Percentiles rank a stretch among this genome's conserved stretches.
phyloP scores from a whole-genome alignment of 2,329 filamentous ascomycete genomes.

The Fusarium globosum region DNA sequence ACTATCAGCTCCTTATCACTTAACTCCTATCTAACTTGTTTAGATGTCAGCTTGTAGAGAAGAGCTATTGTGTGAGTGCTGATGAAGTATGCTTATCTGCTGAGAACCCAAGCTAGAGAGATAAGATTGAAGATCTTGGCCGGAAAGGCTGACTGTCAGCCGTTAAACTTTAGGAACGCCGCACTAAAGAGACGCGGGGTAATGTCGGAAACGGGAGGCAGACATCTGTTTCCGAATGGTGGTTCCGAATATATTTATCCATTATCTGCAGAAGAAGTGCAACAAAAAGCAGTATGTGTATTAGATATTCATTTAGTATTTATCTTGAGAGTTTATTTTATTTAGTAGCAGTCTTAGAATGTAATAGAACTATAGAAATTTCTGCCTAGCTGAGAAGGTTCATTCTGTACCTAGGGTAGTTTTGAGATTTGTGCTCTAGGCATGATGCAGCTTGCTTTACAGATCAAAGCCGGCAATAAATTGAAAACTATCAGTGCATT shows the following conservation, averaged over 20 bases:
- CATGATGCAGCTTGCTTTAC: rapidly evolving
- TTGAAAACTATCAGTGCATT: rapidly evolving
- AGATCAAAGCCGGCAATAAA: rapidly evolving
- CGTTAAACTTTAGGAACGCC: rapidly evolving
- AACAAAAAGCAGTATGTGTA: rapidly evolving
- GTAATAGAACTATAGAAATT: rapidly evolving
- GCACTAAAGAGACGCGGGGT: background rate
- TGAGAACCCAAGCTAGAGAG: background rate
- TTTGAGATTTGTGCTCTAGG: rapidly evolving
- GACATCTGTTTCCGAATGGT: background rate
- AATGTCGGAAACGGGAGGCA: background rate
- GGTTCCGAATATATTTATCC: background rate
- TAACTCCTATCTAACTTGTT: rapidly evolving
- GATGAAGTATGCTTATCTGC: background rate
- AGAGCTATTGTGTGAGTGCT: rapidly evolving
- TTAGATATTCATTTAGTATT: rapidly evolving
- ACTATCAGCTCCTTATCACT: background rate
- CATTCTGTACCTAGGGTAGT: background rate
- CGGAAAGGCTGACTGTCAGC: background rate
- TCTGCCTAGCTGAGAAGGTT: rapidly evolving
- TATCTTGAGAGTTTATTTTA: rapidly evolving
- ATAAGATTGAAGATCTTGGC: background rate
- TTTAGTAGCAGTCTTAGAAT: rapidly evolving
- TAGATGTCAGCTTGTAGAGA: background rate
- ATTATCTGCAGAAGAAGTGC: background rate